These are phyloP conservation scores for Terfezia claveryi DNA, from an alignment of 495 filamentous ascomycete species.

Conservation along the genomic window DNA sequence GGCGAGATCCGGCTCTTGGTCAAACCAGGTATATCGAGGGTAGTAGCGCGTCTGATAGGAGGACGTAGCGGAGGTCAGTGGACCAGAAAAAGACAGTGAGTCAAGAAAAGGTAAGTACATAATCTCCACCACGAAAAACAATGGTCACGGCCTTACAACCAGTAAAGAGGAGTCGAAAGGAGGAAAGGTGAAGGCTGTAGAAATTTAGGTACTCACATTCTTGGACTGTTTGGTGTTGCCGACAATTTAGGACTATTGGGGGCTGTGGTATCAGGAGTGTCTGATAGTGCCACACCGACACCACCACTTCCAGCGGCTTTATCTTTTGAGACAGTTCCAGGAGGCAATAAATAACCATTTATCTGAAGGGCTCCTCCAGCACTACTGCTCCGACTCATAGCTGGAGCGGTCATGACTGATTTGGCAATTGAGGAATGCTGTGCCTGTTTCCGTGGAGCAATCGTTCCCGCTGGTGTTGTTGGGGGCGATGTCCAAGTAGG, in stretches of 20 bases:
- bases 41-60: slow-evolving; percentile 42
- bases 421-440: slow-evolving; percentile 37
- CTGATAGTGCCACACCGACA: slow-evolving; percentile 25
- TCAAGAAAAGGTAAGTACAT: not conserved
- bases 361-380: not conserved
- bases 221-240: slow-evolving; percentile 21
- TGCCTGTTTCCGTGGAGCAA: slow-evolving; percentile 13
- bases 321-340: slow-evolving; percentile 24
- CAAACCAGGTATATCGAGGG: slow-evolving; percentile 66
- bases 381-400: slow-evolving; percentile 8
- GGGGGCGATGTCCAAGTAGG: not conserved
- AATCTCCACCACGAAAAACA: not conserved
- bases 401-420: slow-evolving; percentile 28
- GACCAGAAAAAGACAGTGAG: not conserved
- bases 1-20: slow-evolving; percentile 86
- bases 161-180: not conserved
- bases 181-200: not conserved
- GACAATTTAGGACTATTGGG: not conserved
- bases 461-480: not conserved
- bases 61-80: not conserved
- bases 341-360: slow-evolving; percentile 3
- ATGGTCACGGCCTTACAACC: not conserved
- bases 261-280: slow-evolving; percentile 31
- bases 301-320: slow-evolving; percentile 28
- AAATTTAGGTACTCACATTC: slow-evolving; percentile 33